Evolutionary conservation across 2,329 filamentous ascomycete genomes (phyloP), one percentile per base, ranked within the genome.

Genomic region (Epichloe typhina): DNA sequence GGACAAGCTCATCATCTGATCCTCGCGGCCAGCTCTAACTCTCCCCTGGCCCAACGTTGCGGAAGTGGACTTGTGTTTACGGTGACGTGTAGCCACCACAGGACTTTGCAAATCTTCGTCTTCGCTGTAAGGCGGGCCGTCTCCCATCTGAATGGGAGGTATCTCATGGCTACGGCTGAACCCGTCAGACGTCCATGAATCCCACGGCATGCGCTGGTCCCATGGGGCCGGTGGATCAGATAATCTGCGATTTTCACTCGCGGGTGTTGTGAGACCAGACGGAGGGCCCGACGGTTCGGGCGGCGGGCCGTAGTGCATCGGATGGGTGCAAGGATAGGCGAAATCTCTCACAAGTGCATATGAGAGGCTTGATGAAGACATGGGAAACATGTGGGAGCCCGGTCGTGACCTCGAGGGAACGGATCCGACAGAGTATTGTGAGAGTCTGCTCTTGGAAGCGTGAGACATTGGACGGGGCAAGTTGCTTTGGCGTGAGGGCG

Each of bases 321-420:
- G 89, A 66, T 97, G 87, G 50, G 77, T 76, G 26, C 79, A 65
- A 35, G 88, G 82, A 65, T 97, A 98, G 58, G 93, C 93, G 70
- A 97, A 98, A 73, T 98, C 93, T 62, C 93, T 85, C 57, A 98
- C 90, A 43, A 88, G 75, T n/a, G 89, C 83, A 66, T 96, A 96
- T 6, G 86, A 69, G 17, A 96, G 78, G 63, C 83, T 95, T 52
- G 89, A 93, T 60, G 88, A 84, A 67, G 88, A 93, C 60, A 85
- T 73, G 15, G 88, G 86, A 62, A 93, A 91, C 55, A 87, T 76
- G 62, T 86, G 79, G n/a, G 88, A 95, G 51, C 77, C 76, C 19
- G 89, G 88, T 54, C 88, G 82, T 56, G 89, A 95, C 55, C 83
- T 79, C 55, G 78, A 76, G 47, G 77, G 77, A 53, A 74, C 75